Conservation (phyloP, 1,284 basidiomycete species). For the Ustilago shanxiensis region DNA sequence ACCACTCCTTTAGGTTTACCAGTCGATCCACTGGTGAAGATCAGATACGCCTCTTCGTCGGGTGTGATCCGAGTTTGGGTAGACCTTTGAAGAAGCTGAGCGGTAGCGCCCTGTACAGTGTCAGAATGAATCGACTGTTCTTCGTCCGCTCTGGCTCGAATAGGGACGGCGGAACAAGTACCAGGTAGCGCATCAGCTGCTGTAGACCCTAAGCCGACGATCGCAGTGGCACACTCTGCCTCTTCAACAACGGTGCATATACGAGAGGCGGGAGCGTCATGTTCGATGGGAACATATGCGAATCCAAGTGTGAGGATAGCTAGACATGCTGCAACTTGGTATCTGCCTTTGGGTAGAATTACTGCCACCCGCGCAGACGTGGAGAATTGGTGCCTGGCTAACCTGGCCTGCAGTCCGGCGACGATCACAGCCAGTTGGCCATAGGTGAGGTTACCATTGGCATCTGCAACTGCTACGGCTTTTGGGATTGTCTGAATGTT, state of each 20-base stretch:
- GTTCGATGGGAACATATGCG: background rate
- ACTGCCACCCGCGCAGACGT: background rate
- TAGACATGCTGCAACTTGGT: background rate
- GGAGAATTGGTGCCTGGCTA: background rate
- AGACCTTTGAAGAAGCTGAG: background rate
- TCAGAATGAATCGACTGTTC: background rate
- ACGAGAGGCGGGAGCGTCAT: background rate
- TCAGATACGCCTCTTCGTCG: background rate
- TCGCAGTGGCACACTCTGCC: background rate
- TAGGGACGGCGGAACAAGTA: background rate
- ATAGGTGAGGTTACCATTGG: background rate
- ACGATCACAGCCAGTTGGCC: background rate
- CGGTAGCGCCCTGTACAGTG: background rate
- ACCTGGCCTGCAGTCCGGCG: background rate
- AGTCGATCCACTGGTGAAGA: background rate
- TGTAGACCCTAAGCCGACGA: background rate
- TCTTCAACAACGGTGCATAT: background rate
- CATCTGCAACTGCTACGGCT: background rate
- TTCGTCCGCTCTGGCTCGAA: background rate
- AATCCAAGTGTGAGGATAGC: background rate
- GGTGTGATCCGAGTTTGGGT: background rate
- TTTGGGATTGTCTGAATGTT: background rate
- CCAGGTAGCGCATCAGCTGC: background rate
- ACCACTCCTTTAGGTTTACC: background rate
- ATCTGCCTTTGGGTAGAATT: background rate